Conservation (phyloP, 108 stramenopile species). For the Cyclotella atomus region DNA sequence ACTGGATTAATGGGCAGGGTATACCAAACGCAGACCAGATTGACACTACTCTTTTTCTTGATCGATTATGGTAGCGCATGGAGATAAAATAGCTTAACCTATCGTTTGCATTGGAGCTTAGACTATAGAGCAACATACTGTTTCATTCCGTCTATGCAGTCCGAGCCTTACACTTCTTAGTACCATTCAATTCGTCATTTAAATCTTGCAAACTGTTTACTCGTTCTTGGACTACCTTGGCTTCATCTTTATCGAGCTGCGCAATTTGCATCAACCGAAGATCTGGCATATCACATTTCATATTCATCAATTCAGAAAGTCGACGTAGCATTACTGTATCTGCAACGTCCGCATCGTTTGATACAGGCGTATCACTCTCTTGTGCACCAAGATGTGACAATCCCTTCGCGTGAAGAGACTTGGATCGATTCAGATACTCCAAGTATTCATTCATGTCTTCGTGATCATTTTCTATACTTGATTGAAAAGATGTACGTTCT, state of each 20-base stretch:
- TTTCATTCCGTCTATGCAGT: no score
- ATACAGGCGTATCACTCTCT: not conserved
- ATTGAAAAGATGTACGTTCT: not conserved
- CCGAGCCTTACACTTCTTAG: not conserved
- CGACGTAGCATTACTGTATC: not conserved
- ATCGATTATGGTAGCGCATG: no score
- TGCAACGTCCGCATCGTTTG: not conserved
- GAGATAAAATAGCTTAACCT: no score
- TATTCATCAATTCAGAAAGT: not conserved
- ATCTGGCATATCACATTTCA: not conserved
- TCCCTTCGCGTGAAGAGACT: not conserved
- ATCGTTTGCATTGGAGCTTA: no score
- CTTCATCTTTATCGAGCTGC: not conserved
- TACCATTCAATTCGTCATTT: not conserved
- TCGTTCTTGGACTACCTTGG: not conserved
- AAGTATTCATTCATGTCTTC: not conserved
- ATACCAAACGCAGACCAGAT: not conserved
- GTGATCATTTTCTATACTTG: not conserved
- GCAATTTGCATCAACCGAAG: not conserved
- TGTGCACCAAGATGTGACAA: no score
- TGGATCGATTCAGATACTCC: not conserved
- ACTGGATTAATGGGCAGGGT: not conserved
- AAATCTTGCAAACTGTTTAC: not conserved
- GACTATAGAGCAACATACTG: no score
- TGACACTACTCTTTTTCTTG: no score